These are phyloP conservation scores for Fusarium mangiferae DNA, from an alignment of 2,329 filamentous ascomycete species.

Conservation along the genomic window DNA sequence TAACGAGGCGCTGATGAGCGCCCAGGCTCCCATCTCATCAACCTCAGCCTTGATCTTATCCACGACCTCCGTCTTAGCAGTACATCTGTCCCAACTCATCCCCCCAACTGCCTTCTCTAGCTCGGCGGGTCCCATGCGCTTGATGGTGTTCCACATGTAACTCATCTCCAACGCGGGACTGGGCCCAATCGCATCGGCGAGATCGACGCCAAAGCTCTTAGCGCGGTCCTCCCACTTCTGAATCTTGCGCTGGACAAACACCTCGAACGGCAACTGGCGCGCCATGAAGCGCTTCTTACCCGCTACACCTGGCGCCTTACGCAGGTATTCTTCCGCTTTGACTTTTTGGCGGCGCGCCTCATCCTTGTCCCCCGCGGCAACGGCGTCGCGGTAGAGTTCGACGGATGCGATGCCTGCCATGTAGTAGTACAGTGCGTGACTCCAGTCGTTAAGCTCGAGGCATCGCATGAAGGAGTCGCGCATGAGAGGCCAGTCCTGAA, in stretches of 20 bases:
- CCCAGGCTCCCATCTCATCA: slow-evolving; percentile 72
- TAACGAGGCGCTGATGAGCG: slow-evolving; percentile 73
- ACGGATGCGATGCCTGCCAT: slow-evolving; percentile 82
- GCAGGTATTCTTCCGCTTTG: slow-evolving; percentile 75
- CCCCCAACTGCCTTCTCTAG: slow-evolving; percentile 70
- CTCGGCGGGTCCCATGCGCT: slow-evolving; percentile 76
- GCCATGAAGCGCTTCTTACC: slow-evolving; percentile 93
- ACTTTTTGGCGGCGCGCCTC: slow-evolving; percentile 67
- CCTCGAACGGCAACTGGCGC: slow-evolving; percentile 87
- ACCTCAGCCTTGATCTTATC: slow-evolving; percentile 61
- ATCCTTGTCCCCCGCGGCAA: slow-evolving; percentile 49
- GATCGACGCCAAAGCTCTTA: slow-evolving; percentile 70
- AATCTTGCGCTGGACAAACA: slow-evolving; percentile 85
- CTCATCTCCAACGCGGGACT: slow-evolving; percentile 90
- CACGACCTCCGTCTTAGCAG: slow-evolving; percentile 54
- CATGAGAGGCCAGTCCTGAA: slow-evolving; percentile 80
- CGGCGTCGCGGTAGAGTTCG: slow-evolving; percentile 78
- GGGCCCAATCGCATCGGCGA: slow-evolving; percentile 83
- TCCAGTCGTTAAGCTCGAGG: slow-evolving; percentile 89
- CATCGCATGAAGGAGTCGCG: slow-evolving; percentile 79
- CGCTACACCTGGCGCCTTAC: slow-evolving; percentile 76
- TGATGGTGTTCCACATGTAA: slow-evolving; percentile 91
- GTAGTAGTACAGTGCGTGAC: slow-evolving; percentile 88
- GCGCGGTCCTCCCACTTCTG: slow-evolving; percentile 87
- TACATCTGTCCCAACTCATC: slow-evolving; percentile 74